These are phyloP conservation scores for Didymella segeticola DNA, from an alignment of 2,329 filamentous ascomycete species.

Conservation along the genomic window DNA sequence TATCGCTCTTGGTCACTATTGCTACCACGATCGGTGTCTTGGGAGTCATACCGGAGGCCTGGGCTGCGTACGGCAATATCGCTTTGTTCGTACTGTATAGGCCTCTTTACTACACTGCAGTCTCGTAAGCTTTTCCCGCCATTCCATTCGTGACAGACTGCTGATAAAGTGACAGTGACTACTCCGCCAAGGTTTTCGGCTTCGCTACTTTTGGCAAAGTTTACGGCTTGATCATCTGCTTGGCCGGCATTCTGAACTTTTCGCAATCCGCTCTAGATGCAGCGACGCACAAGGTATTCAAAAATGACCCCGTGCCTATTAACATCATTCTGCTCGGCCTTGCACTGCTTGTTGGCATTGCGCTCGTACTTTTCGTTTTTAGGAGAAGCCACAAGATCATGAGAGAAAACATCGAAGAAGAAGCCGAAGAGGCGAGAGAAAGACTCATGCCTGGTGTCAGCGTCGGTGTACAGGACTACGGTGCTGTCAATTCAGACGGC, in stretches of 20 bases:
- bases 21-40: conserved; percentile 79
- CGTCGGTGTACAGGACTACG: conserved; percentile 15
- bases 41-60: conserved; percentile 73
- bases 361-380: conserved; percentile 71
- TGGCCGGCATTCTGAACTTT: conserved; percentile 85
- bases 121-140: conserved; percentile 61
- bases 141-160: background rate
- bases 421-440: conserved; percentile 46
- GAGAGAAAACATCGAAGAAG: conserved; percentile 45
- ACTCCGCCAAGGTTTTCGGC: conserved; percentile 88
- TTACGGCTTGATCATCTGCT: conserved; percentile 89
- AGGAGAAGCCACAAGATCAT: conserved; percentile 55
- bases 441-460: conserved; percentile 43
- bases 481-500: conserved; percentile 21
- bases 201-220: conserved; percentile 91
- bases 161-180: conserved; percentile 62
- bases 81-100: conserved; percentile 83
- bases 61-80: conserved; percentile 78
- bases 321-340: conserved; percentile 71
- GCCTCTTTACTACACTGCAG: conserved; percentile 88
- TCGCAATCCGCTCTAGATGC: conserved; percentile 80
- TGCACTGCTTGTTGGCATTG: conserved; percentile 69
- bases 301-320: conserved; percentile 76
- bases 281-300: conserved; percentile 75
- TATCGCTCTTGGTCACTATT: conserved; percentile 71